These are phyloP conservation scores for Populus alba DNA, from an alignment of 345 rosid species.

Conservation along the genomic window DNA sequence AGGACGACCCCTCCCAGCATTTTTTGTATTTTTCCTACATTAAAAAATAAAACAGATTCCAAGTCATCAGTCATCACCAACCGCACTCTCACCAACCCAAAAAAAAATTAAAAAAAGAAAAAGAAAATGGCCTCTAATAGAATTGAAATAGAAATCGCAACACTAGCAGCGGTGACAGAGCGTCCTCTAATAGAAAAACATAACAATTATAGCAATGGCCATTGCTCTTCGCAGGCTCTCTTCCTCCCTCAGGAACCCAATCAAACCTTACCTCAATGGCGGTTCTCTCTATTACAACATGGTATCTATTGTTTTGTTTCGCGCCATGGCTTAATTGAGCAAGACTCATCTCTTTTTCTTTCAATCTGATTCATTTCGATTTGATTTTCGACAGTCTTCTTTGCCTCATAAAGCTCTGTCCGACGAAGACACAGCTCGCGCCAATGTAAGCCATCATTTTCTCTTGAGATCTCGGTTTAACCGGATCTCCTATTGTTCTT, in stretches of 20 bases:
- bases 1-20: no score
- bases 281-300: conserved; percentile 36
- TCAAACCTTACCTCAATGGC: conserved; percentile 37
- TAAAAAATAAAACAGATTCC: no score
- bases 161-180: no score
- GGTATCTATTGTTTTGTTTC: conserved; percentile 33
- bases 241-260: conserved; percentile 43
- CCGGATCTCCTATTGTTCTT: background rate
- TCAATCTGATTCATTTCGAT: conserved; percentile 1
- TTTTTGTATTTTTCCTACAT: no score
- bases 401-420: conserved; percentile 44
- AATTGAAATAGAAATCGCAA: no score
- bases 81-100: no score
- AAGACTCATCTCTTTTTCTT: background rate
- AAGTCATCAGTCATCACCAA: no score
- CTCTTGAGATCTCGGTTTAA: background rate
- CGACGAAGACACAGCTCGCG: conserved; percentile 58
- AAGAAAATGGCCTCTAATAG: no score
- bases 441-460: conserved; percentile 38
- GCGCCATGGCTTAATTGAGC: background rate
- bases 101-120: no score
- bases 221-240: conserved; percentile 71
- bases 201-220: conserved; percentile 35
- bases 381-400: conserved; percentile 53
- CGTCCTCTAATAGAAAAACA: no score